Evolutionary conservation across 768 basidiomycete genomes (phyloP).

Genomic region (Boletus subcaerulescens): DNA sequence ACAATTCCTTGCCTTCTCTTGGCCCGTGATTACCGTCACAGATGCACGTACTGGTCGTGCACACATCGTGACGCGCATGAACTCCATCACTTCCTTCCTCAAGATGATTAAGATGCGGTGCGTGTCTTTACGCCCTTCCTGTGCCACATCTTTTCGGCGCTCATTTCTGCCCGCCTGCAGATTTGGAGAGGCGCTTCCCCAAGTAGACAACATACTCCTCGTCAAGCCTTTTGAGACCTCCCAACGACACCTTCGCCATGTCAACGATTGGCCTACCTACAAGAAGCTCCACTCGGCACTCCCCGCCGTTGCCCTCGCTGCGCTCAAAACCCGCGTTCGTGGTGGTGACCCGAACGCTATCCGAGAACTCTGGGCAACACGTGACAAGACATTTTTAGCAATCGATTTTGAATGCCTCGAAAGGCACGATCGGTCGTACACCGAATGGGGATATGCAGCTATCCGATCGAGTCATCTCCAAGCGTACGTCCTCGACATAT

Average conservation of each 20-base stretch:
- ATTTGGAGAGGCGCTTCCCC: conserved; percentile 73
- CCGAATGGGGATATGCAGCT: conserved; percentile 85
- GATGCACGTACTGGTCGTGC: conserved; percentile 67
- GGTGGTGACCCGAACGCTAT: conserved; percentile 65
- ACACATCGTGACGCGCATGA: conserved; percentile 77
- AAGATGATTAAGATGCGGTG: conserved; percentile 86
- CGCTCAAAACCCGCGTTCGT: conserved; percentile 62
- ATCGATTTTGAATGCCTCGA: conserved; percentile 77
- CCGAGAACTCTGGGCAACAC: conserved; percentile 61
- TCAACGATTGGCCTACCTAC: conserved; percentile 66
- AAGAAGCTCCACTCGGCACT: conserved; percentile 68
- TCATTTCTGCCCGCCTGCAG: conserved; percentile 23
- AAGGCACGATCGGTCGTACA: conserved; percentile 59
- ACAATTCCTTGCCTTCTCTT: conserved; percentile 75
- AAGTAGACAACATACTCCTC: conserved; percentile 68
- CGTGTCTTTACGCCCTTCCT: neutral
- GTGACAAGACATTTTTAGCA: conserved; percentile 72
- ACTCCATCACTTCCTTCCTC: conserved; percentile 68
- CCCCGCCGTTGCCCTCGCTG: conserved; percentile 63
- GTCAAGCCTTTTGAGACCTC: conserved; percentile 67
- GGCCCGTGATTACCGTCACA: conserved; percentile 79
- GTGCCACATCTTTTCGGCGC: neutral
- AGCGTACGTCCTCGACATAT: conserved; percentile 44
- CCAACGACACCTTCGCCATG: conserved; percentile 65
- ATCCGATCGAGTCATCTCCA: conserved; percentile 70